These are phyloP conservation scores for Hygrophila difformis DNA, from an alignment of 257 asterid species.

Conservation along the genomic window DNA sequence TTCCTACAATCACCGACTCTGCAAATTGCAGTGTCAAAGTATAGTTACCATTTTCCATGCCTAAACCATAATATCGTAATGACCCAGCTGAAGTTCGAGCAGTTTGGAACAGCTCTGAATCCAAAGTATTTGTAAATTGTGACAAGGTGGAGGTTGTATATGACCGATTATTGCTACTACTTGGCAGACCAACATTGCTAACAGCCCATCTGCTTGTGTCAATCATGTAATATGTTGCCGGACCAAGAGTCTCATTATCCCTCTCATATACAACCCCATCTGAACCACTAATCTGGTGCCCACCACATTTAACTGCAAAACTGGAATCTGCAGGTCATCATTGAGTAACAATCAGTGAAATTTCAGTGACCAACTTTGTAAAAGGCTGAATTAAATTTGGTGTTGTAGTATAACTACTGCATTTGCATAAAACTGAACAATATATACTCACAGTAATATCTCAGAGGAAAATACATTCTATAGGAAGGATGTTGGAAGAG, in stretches of 20 bases:
- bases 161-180: slow-evolving; percentile 20
- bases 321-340: slow-evolving; percentile 42
- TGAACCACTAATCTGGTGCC: slow-evolving; percentile 33
- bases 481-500: too few species aligned
- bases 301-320: slow-evolving; percentile 73
- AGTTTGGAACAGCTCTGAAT: slow-evolving; percentile 53
- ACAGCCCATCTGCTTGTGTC: slow-evolving; percentile 57
- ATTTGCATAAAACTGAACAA: too few species aligned
- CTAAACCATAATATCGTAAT: slow-evolving; percentile 73
- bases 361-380: background rate
- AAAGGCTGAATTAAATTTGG: too few species aligned
- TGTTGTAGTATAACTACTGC: too few species aligned
- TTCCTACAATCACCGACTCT: slow-evolving; percentile 39
- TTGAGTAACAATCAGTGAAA: slow-evolving; percentile 4
- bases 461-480: too few species aligned
- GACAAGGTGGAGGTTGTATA: slow-evolving; percentile 25
- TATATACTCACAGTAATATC: too few species aligned
- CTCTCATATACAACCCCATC: slow-evolving; percentile 33
- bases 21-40: slow-evolving; percentile 63
- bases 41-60: slow-evolving; percentile 78
- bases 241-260: slow-evolving; percentile 55
- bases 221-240: slow-evolving; percentile 45
- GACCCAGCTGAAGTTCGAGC: slow-evolving; percentile 73
- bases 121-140: slow-evolving; percentile 47
- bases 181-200: slow-evolving; percentile 58